A percentile compares a stretch with the other conserved stretches of the same genome.
Evolutionary conservation across 495 filamentous ascomycete species (phyloP).

Genomic region (Pyronema domesticum): DNA sequence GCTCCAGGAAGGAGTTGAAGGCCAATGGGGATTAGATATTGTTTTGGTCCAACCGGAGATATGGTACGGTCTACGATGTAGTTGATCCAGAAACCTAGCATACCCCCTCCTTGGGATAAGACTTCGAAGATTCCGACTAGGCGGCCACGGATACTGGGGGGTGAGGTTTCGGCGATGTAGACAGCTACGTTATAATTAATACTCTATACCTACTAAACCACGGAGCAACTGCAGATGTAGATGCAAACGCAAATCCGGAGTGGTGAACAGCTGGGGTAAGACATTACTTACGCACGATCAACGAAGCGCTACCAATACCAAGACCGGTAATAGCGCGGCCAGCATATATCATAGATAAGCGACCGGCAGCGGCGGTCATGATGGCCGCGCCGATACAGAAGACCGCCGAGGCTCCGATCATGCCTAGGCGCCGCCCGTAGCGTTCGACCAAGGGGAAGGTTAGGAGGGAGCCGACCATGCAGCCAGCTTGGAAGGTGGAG

Average conservation of each 20-base stretch:
- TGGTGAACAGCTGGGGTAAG: neutral
- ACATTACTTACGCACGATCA: slow-evolving; percentile 24
- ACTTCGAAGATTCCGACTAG: slow-evolving; percentile 26
- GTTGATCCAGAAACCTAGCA: slow-evolving; percentile 32
- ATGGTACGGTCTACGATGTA: slow-evolving; percentile 34
- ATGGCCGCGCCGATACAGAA: slow-evolving; percentile 24
- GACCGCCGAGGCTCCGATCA: slow-evolving; percentile 15
- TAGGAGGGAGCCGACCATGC: slow-evolving; percentile 27
- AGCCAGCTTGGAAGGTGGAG: slow-evolving; percentile 23
- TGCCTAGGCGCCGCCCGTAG: slow-evolving; percentile 21
- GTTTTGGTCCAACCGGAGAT: slow-evolving; percentile 25
- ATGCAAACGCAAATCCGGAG: neutral
- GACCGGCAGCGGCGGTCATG: slow-evolving; percentile 21
- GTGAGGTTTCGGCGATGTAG: slow-evolving; percentile 30
- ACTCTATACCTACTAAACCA: neutral
- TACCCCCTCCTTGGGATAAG: slow-evolving; percentile 18
- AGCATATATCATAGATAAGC: slow-evolving; percentile 25
- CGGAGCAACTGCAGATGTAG: neutral
- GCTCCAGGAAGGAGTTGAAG: slow-evolving; percentile 39
- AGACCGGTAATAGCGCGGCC: slow-evolving; percentile 28
- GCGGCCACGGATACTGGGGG: slow-evolving; percentile 28
- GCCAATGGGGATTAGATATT: slow-evolving; percentile 42
- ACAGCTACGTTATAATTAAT: slow-evolving; percentile 17
- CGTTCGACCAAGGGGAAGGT: slow-evolving; percentile 24
- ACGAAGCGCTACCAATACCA: slow-evolving; percentile 26